Base-by-base conservation (phyloP, 148 eudicot genomes). In the Rhododendron ferrugineum region DNA sequence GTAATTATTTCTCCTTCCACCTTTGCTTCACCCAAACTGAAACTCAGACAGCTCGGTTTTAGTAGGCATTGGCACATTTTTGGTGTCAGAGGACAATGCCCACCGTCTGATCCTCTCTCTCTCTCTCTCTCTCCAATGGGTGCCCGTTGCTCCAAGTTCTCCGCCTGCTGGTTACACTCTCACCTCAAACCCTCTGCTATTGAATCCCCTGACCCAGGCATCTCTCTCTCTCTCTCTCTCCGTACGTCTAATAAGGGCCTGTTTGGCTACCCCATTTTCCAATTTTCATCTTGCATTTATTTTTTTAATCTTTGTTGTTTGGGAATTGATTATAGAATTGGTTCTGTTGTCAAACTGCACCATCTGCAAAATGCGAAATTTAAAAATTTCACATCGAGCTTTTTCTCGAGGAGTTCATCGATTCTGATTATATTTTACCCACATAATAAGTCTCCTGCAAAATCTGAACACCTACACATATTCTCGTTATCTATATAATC, bases 141-240 rank as follows among this genome's bases (percentile, higher is more conserved):
- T 28, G 92, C 86, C 13, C 85, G 90, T 16, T 93, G 95, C 87
- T 93, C 93, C 28, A 93, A 89, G 84, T 89, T 93, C 87, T 85
- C 95, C 2, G 76, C 90, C 84, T 93, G 95, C 86, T 91, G 92
- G 92, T 89, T 92, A 91, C 89, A 89, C 56, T 92, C 94, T 28
- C 90, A 88, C 47, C 88, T 89, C 80, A 92, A 92, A 86, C 90
- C 91, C 52, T 87, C 94, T 70, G 91, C 89, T 82, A 87, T 91
- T n/a, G 85, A 90, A 60, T 78, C 92, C 74, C 86, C 93, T 40
- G 93, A 91, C 86, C 80, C 8, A 34, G 92, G 92, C 84, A 85
- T 58, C 40, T 46, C 62, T 47, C 44, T 44, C 73, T 72, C 11
- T 18, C 22, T 85, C 56, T 70, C 32, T 83, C 18, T 36, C 20